A percentile compares a stretch with the other conserved stretches of the same genome.
These are phyloP conservation scores for Xylariaceae sp. DNA, from an alignment of 2,329 filamentous ascomycete genomes.

Conservation along the genomic window DNA sequence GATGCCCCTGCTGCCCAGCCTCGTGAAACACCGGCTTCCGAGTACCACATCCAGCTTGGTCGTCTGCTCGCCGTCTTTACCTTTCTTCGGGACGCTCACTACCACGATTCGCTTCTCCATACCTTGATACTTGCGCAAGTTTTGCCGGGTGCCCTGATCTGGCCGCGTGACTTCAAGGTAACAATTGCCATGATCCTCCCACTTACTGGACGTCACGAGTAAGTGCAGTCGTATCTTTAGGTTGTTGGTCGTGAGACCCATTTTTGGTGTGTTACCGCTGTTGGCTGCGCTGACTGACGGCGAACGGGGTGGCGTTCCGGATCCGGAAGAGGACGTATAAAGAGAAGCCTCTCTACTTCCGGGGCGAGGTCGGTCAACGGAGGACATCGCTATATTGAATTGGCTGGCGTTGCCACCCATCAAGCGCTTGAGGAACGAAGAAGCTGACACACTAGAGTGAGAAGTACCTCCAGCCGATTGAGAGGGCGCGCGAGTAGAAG, in stretches of 20 bases:
- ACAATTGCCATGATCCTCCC: constrained; percentile 88
- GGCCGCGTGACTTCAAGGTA: constrained; percentile 76
- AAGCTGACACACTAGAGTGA: constrained; percentile 58
- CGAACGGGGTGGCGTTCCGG: constrained; percentile 49
- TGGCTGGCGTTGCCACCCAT: constrained; percentile 61
- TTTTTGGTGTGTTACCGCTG: constrained; percentile 40
- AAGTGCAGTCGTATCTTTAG: constrained; percentile 84
- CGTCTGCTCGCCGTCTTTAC: constrained; percentile 25
- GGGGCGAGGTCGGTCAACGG: constrained; percentile 57
- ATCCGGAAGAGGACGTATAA: constrained; percentile 54
- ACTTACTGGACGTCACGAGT: constrained; percentile 71
- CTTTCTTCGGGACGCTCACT: constrained; percentile 62
- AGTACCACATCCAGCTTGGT: constrained; percentile 79
- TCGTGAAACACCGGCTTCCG: constrained; percentile 77
- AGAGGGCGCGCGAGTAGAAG: constrained; percentile 56
- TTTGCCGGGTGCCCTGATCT: constrained; percentile 56
- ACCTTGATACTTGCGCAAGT: constrained; percentile 56
- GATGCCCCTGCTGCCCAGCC: constrained; percentile 79
- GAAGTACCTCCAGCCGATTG: constrained; percentile 69
- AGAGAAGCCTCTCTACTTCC: constrained; percentile 53
- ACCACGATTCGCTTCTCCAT: constrained; percentile 84
- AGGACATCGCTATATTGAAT: constrained; percentile 81
- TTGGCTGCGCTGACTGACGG: constrained; percentile 53
- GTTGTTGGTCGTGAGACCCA: constrained; percentile 66
- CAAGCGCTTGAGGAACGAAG: constrained; percentile 75